Percentiles rank a stretch among this genome's conserved stretches.
Conservation (phyloP, 2,329 filamentous ascomycete species). For the Monilinia fructigena region DNA sequence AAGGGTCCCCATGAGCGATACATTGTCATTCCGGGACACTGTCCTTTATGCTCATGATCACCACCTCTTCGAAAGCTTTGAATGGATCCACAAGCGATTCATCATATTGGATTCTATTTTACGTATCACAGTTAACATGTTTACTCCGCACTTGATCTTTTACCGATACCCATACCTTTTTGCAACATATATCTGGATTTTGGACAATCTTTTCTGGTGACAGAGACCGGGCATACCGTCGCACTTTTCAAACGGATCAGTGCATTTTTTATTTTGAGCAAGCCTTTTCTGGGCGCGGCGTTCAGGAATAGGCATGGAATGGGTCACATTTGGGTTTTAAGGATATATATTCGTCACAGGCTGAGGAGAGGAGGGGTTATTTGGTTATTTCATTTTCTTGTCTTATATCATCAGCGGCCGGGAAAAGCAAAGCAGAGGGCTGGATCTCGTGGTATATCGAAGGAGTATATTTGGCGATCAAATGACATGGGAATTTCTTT, state of each 20-base stretch:
- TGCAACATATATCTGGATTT: neutral
- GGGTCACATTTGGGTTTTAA: neutral
- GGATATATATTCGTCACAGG: neutral
- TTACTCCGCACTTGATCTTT: neutral
- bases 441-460: slow-evolving; percentile 11
- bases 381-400: neutral
- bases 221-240: neutral
- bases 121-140: slow-evolving; percentile 4
- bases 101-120: neutral
- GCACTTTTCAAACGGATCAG: neutral
- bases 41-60: slow-evolving; percentile 48
- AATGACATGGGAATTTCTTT: neutral
- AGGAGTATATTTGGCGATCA: slow-evolving; percentile 13
- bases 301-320: slow-evolving; percentile 9
- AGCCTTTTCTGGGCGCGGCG: slow-evolving; percentile 11
- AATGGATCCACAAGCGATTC: neutral
- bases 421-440: neutral
- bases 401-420: neutral
- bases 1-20: slow-evolving; percentile 71
- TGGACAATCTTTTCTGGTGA: slow-evolving; percentile 1
- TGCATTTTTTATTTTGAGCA: neutral
- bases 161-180: neutral
- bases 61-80: neutral
- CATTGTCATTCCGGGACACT: slow-evolving; percentile 66
- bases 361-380: neutral